Conservation (phyloP, 495 filamentous ascomycete genomes). For the Penicillium angulare region DNA sequence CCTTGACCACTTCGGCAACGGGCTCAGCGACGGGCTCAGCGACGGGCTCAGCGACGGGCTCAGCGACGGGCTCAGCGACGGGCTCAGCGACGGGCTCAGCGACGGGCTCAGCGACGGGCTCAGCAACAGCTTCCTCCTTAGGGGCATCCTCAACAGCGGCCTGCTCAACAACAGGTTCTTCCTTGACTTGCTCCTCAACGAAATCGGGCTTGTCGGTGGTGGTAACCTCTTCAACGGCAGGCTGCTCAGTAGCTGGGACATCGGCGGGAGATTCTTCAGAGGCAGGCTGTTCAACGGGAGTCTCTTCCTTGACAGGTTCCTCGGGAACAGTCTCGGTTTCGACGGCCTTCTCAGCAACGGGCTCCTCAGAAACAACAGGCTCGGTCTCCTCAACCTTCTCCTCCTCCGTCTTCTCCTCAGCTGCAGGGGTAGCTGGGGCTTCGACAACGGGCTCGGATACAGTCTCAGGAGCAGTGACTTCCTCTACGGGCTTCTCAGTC, state of each 20-base stretch:
- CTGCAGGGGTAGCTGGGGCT: neutral
- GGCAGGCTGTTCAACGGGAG: conserved; percentile 9
- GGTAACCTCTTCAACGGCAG: neutral
- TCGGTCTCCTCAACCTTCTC: neutral
- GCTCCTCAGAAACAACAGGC: neutral
- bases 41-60: conserved; percentile 13
- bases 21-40: conserved; percentile 14
- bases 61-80: conserved; percentile 4
- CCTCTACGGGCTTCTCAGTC: neutral
- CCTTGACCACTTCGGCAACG: conserved; percentile 5
- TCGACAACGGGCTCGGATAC: neutral
- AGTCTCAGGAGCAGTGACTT: neutral
- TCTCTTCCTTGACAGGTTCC: conserved; percentile 12
- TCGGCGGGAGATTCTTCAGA: conserved; percentile 15
- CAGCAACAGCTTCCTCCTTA: conserved; percentile 6
- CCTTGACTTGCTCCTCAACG: too few species aligned
- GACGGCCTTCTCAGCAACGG: neutral
- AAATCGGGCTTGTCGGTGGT: too few species aligned
- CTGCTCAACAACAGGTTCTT: conserved; percentile 8
- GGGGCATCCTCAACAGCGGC: neutral
- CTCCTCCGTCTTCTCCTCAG: neutral
- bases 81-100: neutral
- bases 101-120: neutral
- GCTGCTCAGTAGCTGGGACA: conserved; percentile 12
- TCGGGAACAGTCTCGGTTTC: conserved; percentile 6